A percentile compares a stretch with the other conserved stretches of the same genome.
These are phyloP conservation scores for Syzygium aqueum DNA, from an alignment of 345 rosid genomes.

Conservation along the genomic window DNA sequence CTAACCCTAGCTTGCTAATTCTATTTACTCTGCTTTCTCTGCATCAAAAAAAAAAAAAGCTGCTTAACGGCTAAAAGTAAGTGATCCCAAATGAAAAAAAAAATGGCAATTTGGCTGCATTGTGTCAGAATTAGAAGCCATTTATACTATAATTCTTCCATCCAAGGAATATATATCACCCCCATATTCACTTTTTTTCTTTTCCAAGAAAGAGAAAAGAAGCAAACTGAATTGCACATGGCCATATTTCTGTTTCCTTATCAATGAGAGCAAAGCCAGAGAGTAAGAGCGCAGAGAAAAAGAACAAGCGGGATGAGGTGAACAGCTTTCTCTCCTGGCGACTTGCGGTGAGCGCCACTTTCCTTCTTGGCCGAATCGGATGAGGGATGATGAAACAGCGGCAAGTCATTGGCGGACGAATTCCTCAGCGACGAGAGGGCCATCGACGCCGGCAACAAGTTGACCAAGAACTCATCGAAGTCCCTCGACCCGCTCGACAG, in stretches of 20 bases:
- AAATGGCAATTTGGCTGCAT: neutral
- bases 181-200: neutral
- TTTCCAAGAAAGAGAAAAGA: neutral
- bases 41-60: neutral
- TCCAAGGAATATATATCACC: neutral
- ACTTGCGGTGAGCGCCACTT: slow-evolving; percentile 7
- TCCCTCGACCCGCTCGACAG: slow-evolving; percentile 17
- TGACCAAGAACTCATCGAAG: slow-evolving; percentile 36
- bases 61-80: neutral
- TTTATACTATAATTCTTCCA: neutral
- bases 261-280: slow-evolving; percentile 41
- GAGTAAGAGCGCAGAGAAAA: slow-evolving; percentile 48
- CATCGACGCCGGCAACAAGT: slow-evolving; percentile 9
- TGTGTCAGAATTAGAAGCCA: neutral
- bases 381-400: neutral
- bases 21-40: neutral
- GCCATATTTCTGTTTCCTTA: neutral
- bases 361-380: slow-evolving; percentile 44
- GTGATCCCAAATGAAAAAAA: neutral
- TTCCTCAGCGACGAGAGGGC: neutral
- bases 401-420: slow-evolving; percentile 12
- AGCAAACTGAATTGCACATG: neutral
- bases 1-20: neutral
- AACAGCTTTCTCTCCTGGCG: slow-evolving; percentile 28
- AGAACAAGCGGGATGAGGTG: slow-evolving; percentile 61